phyloP scores from a whole-genome alignment of 108 stramenopile genomes.

The Seminavis robusta region DNA sequence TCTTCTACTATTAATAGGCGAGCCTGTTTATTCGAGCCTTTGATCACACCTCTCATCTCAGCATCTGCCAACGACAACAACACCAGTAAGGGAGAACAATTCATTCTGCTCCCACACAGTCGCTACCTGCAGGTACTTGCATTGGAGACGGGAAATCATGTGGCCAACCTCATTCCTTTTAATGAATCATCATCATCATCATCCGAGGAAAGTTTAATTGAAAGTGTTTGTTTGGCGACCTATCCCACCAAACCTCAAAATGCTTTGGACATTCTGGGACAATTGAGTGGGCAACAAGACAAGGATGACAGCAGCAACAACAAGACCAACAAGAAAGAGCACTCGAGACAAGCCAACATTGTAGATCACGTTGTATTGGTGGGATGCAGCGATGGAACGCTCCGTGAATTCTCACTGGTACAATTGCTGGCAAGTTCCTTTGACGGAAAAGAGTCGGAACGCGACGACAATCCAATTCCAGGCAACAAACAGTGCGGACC shows the following conservation, averaged over 20 bases:
- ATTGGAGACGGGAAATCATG: constrained; percentile 29
- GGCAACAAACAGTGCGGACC: constrained; percentile 9
- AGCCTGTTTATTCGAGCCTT: constrained; percentile 23
- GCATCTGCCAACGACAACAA: constrained; percentile 5
- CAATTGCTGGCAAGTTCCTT: constrained; percentile 4
- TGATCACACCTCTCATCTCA: constrained; percentile 26
- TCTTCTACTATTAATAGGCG: not conserved
- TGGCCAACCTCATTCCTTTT: constrained; percentile 26
- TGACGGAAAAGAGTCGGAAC: not conserved
- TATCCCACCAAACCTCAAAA: constrained; percentile 3
- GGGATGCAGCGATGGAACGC: constrained; percentile 37
- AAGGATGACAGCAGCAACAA: not conserved
- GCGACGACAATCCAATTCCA: not conserved
- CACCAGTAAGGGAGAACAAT: constrained; percentile 19
- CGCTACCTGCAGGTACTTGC: constrained; percentile 37
- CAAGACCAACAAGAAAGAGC: not conserved
- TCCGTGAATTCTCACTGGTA: constrained; percentile 29
- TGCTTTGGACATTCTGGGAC: constrained; percentile 19
- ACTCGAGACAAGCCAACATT: not conserved
- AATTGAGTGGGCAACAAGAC: constrained; percentile 6
- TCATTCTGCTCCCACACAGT: constrained; percentile 35
- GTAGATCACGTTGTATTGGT: constrained; percentile 21
- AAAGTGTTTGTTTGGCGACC: not conserved
- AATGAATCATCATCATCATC: not conserved
- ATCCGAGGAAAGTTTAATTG: not conserved